Base-by-base conservation (phyloP, 768 basidiomycete species). In the Tylopilus subfusipes region DNA sequence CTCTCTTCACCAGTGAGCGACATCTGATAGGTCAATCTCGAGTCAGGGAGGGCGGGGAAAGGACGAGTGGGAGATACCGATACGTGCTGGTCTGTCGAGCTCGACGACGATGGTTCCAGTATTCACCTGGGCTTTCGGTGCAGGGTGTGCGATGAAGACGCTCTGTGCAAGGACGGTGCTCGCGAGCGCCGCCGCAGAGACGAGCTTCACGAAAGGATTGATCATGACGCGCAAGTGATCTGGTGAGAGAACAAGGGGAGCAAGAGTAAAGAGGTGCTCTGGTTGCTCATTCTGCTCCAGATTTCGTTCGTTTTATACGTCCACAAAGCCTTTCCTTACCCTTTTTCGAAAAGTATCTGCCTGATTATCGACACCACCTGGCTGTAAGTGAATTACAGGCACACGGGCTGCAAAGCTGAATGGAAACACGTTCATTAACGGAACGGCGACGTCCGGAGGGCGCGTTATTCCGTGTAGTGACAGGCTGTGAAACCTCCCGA, bases 41-140 rank as follows among this genome's bases (percentile, higher is more conserved):
- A 5, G 21, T 31, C 49, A 42, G 29, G 39, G n/a, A 16, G 25
- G 25, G 8, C 10, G 16, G 2, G 22, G 16, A 18, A 25, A 10
- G 16, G 44, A 31, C 4, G 27, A n/a, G n/a, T n/a, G n/a, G n/a
- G n/a, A n/a, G 40, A 31, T 19, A 4, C 21, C n/a, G 29, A 27
- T 12, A 64, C 77, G 13, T 53, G 79, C 79, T 6, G 75, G 75
- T 53, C 68, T 68, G 45, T 75, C 74, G 12, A 82, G 60, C 49
- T 76, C 68, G 8, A 82, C 70, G 8, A 62, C 68, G 48, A 81
- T 38, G n/a, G 57, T 56, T 2, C 79, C 79, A 19, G 72, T 63
- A 0, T 30, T 24, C 7, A 82, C 68, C 25, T 60, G 52, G 5
- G 71, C 55, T 2, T 70, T 70, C 6, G 68, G 51, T 1, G 53